Evolutionary conservation across 1,139 yeast species (phyloP), one percentile per base, ranked within the genome.

Genomic region (Nakaseomyces glabratus): DNA sequence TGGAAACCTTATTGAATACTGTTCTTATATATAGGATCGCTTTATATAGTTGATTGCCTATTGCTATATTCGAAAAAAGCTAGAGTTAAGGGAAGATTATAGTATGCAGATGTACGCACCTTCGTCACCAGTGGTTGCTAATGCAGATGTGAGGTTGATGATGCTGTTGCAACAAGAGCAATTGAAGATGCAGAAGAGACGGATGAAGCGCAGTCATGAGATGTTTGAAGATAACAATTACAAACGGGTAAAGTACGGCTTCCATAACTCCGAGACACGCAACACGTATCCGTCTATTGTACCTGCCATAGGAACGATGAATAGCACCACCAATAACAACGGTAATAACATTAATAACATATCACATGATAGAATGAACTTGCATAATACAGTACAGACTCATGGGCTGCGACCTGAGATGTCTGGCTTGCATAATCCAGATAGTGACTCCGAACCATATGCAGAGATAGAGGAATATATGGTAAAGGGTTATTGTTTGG

Each of bases 401-500:
- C 16, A 16, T 15, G 6, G 9, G 10, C n/a, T n/a, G n/a, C n/a
- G n/a, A n/a, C 21, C 7, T 7, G 7, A 10, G 14, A 24, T 15
- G 11, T 19, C 20, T 19, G 6, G 8, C 20, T 9, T 19, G 6
- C 20, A 6, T 6, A 6, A 6, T 6, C 20, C 9, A 19, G 21
- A 17, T 4, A 26, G 21, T 18, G 21, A 26, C 13, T 17, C 30
- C 5, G 30, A 26, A 18, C 30, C 30, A 5, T 26, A 26, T 4
- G 30, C 30, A 4, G 30, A 26, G 15, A 15, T 26, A 10, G 30
- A 26, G 10, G 30, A 26, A 8, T 26, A 26, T 18, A 26, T 26
- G 30, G 20, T 26, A n/a, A 26, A 26, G 13, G 30, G 30, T 4
- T 26, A 26, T n/a, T 26, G 20, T 18, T n/a, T 26, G 15, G 30